Conservation (phyloP, 2,329 filamentous ascomycete genomes). For the Cyanodermella asteris region DNA sequence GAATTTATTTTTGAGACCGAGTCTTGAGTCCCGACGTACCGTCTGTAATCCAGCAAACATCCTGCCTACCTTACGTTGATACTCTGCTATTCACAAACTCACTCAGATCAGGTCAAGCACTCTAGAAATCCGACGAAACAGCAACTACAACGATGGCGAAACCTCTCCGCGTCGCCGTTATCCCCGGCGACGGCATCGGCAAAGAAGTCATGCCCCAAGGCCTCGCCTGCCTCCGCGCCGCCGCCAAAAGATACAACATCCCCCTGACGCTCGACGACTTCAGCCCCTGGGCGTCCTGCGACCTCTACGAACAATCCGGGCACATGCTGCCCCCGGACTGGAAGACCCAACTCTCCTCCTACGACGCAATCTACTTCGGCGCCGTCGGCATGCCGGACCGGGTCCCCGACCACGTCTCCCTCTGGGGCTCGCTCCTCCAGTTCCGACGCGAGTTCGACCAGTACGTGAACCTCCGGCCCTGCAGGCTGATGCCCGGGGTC, state of each 20-base stretch:
- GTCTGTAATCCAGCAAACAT: too few species aligned
- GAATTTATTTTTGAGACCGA: too few species aligned
- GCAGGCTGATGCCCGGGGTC: constrained; percentile 29
- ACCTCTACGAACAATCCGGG: too few species aligned
- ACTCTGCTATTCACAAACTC: too few species aligned
- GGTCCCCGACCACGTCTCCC: constrained; percentile 33
- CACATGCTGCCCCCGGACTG: constrained; percentile 25
- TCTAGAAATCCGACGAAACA: constrained; percentile 1
- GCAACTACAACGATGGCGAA: constrained; percentile 33
- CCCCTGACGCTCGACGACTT: too few species aligned
- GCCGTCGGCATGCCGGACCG: constrained; percentile 41
- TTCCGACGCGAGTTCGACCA: constrained; percentile 34
- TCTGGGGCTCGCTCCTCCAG: constrained; percentile 33
- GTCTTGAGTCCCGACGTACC: too few species aligned
- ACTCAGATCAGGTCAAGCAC: constrained; percentile 2
- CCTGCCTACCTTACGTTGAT: too few species aligned
- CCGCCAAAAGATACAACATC: too few species aligned
- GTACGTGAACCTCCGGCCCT: constrained; percentile 34
- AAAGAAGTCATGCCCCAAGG: constrained; percentile 80
- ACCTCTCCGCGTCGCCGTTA: constrained; percentile 56
- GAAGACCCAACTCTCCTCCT: constrained; percentile 32
- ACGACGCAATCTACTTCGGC: constrained; percentile 47
- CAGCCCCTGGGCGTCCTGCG: too few species aligned
- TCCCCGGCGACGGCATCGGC: constrained; percentile 94
- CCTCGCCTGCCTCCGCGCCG: constrained; percentile 4